Percentiles rank a stretch among this genome's conserved stretches.
Conservation (phyloP, 495 filamentous ascomycete species). For the Paragyromitra xinjiangensis region DNA sequence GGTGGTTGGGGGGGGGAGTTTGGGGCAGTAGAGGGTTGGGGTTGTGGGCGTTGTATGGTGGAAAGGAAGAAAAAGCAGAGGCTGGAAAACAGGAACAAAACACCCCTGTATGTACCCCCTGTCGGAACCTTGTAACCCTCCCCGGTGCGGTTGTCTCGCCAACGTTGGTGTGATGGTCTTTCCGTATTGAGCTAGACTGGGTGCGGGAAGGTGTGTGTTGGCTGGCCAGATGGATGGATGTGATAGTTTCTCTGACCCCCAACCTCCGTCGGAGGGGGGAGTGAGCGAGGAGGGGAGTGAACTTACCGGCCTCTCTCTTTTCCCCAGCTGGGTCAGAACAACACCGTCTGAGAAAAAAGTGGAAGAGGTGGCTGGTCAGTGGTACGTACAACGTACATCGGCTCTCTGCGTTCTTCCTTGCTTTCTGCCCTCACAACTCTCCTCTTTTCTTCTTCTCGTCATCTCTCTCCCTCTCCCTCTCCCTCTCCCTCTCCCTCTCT, state of each 20-base stretch:
- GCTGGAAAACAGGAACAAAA: conserved; percentile 50
- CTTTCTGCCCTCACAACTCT: conserved; percentile 25
- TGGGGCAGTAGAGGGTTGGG: conserved; percentile 12
- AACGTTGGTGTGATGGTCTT: conserved; percentile 47
- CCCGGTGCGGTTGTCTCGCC: conserved; percentile 51
- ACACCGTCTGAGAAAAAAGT: background rate
- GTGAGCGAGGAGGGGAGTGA: conserved; percentile 1
- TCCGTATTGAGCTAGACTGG: conserved; percentile 26
- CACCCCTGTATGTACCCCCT: conserved; percentile 34
- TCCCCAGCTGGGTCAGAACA: conserved; percentile 1
- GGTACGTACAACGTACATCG: background rate
- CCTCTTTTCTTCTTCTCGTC: background rate
- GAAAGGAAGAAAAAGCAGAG: conserved; percentile 32
- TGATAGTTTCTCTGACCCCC: conserved; percentile 16
- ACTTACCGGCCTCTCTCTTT: conserved; percentile 44
- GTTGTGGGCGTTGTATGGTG: conserved; percentile 21
- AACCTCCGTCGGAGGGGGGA: conserved; percentile 31
- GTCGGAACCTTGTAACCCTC: conserved; percentile 47
- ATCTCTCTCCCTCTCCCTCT: background rate
- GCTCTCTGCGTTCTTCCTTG: conserved; percentile 25
- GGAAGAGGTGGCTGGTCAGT: conserved; percentile 44
- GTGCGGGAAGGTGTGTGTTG: conserved; percentile 50
- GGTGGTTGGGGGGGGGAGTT: conserved; percentile 7
- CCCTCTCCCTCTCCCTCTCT: conserved; percentile 6
- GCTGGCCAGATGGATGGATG: conserved; percentile 35